These are phyloP conservation scores for Haplosporangium gracile DNA, from an alignment of 192 early-diverging fungal genomes.

Conservation along the genomic window DNA sequence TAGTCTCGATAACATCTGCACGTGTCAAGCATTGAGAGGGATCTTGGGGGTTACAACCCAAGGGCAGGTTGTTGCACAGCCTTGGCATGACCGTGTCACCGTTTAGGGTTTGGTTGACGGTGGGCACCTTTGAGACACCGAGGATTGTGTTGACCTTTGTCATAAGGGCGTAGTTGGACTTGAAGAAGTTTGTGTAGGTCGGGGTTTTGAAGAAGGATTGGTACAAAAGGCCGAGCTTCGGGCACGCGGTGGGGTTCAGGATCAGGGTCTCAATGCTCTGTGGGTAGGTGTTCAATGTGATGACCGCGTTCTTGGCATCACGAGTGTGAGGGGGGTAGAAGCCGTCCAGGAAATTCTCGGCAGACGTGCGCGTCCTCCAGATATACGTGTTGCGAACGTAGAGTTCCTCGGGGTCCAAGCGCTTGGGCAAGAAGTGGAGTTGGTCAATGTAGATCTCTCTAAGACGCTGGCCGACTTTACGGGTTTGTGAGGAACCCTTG, in stretches of 20 bases:
- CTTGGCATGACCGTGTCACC: conserved; percentile 24
- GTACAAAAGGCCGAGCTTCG: conserved; percentile 17
- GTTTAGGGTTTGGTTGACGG: background rate
- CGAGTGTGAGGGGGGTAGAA: conserved; percentile 60
- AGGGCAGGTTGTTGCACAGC: conserved; percentile 15
- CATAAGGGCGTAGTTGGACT: conserved; percentile 56
- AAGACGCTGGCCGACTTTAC: conserved; percentile 55
- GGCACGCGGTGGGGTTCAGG: conserved; percentile 60
- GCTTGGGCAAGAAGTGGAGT: conserved; percentile 55
- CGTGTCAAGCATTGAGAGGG: conserved; percentile 1
- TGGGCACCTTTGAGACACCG: conserved; percentile 2
- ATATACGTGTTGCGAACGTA: conserved; percentile 72
- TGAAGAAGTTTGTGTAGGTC: conserved; percentile 51
- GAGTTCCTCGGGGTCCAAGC: conserved; percentile 57
- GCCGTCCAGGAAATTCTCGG: conserved; percentile 60
- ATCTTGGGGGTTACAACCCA: conserved; percentile 13
- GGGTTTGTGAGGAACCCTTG: conserved; percentile 65
- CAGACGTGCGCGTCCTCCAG: conserved; percentile 70
- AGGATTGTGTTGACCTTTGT: conserved; percentile 48
- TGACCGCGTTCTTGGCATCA: background rate
- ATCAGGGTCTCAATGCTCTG: conserved; percentile 62
- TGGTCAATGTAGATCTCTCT: conserved; percentile 66
- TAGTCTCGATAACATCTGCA: background rate
- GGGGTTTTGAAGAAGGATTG: conserved; percentile 1
- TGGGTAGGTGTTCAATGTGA: conserved; percentile 63